Percentiles rank a stretch among this genome's conserved stretches.
phyloP scores from a whole-genome alignment of 495 filamentous ascomycete genomes.

The Hyphodiscus hymeniophilus region DNA sequence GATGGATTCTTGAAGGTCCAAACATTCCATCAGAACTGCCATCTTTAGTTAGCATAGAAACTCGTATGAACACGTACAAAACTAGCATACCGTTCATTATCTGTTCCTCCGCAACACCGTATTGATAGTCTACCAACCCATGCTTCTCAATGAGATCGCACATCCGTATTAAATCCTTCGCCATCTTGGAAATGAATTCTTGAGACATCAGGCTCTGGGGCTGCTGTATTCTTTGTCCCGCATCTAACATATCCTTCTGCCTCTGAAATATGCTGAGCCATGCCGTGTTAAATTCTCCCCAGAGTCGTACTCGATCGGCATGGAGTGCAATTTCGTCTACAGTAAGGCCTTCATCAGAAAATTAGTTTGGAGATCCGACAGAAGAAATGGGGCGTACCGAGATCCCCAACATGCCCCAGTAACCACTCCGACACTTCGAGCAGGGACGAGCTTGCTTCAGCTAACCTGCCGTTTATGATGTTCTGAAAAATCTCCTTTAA shows the following conservation, averaged over 20 bases:
- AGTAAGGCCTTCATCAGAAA: constrained; percentile 29
- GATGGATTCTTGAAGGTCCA: constrained; percentile 47
- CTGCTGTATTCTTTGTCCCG: constrained; percentile 48
- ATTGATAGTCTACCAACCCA: constrained; percentile 93
- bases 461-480: constrained; percentile 62
- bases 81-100: constrained; percentile 67
- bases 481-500: constrained; percentile 69
- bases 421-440: constrained; percentile 81
- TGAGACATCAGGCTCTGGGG: constrained; percentile 58
- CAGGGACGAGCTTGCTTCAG: constrained; percentile 63
- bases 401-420: constrained; percentile 65
- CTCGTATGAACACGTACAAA: not conserved
- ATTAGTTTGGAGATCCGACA: constrained; percentile 19
- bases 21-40: constrained; percentile 56
- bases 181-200: constrained; percentile 70
- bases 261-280: constrained; percentile 84
- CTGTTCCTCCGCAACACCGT: constrained; percentile 92
- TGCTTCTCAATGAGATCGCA: constrained; percentile 83
- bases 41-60: not conserved
- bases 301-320: constrained; percentile 66
- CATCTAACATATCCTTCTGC: constrained; percentile 71
- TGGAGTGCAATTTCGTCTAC: constrained; percentile 67
- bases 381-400: constrained; percentile 56
- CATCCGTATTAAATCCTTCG: constrained; percentile 67
- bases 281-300: constrained; percentile 91